Percentiles rank a stretch among this genome's conserved stretches.
Conservation (phyloP, 306 rosid species). For the barrel medic (Medicago truncatula) region MtrunA17r5.0-ANR NC_053045.1:22750501-22751000, state of each 20-base stretch:
- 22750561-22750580: constrained; percentile 89
- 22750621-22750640: constrained; percentile 98
- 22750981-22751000: constrained; percentile 72
- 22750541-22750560: constrained; percentile 56
- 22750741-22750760: neutral
- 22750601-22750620: constrained; percentile 89
- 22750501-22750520: constrained; percentile 53
- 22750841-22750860: constrained; percentile 63
- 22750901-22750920: constrained; percentile 88
- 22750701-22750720: constrained; percentile 94
- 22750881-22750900: constrained; percentile 90
- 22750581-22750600: constrained; percentile 64
- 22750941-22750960: constrained; percentile 85
- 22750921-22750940: constrained; percentile 88
- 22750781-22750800: constrained; percentile 61
- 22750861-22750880: constrained; percentile 84
- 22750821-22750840: constrained; percentile 92
- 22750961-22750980: constrained; percentile 58
- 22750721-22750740: constrained; percentile 65
- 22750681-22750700: constrained; percentile 98
- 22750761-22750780: constrained; percentile 53
- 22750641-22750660: constrained; percentile 81
- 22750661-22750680: constrained; percentile 95
- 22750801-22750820: constrained; percentile 98
- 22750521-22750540: constrained; percentile 77